A percentile compares a stretch with the other conserved stretches of the same genome.
Conservation (phyloP, 108 stramenopile species). For the Schizochytrium sp. region DNA sequence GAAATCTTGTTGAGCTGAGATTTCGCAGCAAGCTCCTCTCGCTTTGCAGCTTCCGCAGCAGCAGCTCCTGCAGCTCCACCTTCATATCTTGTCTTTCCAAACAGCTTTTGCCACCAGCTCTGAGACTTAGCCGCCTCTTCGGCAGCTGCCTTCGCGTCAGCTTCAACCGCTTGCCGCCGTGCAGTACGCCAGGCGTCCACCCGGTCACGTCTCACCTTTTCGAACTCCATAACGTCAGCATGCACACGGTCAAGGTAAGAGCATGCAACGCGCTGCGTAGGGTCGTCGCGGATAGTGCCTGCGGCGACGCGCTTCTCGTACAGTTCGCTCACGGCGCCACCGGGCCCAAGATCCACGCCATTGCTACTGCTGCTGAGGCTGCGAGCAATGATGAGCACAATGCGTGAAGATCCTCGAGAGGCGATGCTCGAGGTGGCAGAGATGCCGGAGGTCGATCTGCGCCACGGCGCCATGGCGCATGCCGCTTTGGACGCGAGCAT, state of each 20-base stretch:
- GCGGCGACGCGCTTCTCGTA: slow-evolving; percentile 5
- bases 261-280: slow-evolving; percentile 15
- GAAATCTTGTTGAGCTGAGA: neutral
- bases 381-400: no score
- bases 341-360: neutral
- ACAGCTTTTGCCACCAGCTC: slow-evolving; percentile 5
- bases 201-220: neutral
- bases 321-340: slow-evolving; percentile 46
- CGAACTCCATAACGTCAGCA: slow-evolving; percentile 14
- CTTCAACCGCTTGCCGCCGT: neutral
- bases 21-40: slow-evolving; percentile 9
- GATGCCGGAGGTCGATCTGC: no score
- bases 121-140: slow-evolving; percentile 3
- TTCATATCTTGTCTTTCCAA: neutral
- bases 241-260: slow-evolving; percentile 12
- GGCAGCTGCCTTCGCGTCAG: slow-evolving; percentile 29
- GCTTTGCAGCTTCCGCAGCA: slow-evolving; percentile 45
- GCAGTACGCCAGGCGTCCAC: neutral
- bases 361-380: no score
- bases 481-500: no score
- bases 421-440: no score
- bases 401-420: no score
- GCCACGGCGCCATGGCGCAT: no score
- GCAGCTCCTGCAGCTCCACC: slow-evolving; percentile 58
- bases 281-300: slow-evolving; percentile 10